These are phyloP conservation scores for Aspergillus puulaauensis DNA, from an alignment of 2,329 filamentous ascomycete species.

Conservation along the genomic window DNA sequence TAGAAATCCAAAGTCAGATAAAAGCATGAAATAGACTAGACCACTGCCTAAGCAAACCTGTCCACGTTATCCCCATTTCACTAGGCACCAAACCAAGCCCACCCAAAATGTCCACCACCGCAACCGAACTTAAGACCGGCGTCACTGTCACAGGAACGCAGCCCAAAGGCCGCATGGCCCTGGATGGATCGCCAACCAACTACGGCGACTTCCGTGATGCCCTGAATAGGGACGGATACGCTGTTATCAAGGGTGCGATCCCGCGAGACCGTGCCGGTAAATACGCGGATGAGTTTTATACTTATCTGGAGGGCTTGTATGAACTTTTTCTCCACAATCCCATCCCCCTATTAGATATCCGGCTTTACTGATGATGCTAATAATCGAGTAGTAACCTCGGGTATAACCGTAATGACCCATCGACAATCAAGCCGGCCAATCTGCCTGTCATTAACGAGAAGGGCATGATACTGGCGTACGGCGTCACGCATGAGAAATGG, in stretches of 20 bases:
- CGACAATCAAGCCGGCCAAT: slow-evolving; percentile 33
- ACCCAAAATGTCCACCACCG: slow-evolving; percentile 18
- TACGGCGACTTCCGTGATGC: slow-evolving; percentile 26
- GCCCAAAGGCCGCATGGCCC: slow-evolving; percentile 18
- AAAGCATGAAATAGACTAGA: background rate
- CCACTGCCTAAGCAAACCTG: too few species aligned
- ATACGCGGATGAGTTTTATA: slow-evolving; percentile 24
- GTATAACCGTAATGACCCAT: slow-evolving; percentile 35
- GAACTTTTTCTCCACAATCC: background rate
- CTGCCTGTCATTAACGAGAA: slow-evolving; percentile 47
- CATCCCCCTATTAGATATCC: background rate
- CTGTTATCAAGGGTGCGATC: slow-evolving; percentile 48
- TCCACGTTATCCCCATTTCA: background rate
- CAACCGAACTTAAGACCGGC: background rate
- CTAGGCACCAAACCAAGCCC: background rate
- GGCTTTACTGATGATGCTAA: background rate
- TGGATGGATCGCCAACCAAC: slow-evolving; percentile 18
- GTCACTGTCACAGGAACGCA: background rate
- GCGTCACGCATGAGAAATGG: slow-evolving; percentile 50
- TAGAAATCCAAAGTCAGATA: background rate
- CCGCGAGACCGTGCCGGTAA: slow-evolving; percentile 40
- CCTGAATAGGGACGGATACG: slow-evolving; percentile 42
- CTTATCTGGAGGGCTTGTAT: slow-evolving; percentile 24
- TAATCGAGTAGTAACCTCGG: slow-evolving; percentile 28
- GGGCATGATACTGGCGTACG: slow-evolving; percentile 51